Conservation (phyloP, 2,329 filamentous ascomycete genomes). For the Ophiostoma sp. region DNA sequence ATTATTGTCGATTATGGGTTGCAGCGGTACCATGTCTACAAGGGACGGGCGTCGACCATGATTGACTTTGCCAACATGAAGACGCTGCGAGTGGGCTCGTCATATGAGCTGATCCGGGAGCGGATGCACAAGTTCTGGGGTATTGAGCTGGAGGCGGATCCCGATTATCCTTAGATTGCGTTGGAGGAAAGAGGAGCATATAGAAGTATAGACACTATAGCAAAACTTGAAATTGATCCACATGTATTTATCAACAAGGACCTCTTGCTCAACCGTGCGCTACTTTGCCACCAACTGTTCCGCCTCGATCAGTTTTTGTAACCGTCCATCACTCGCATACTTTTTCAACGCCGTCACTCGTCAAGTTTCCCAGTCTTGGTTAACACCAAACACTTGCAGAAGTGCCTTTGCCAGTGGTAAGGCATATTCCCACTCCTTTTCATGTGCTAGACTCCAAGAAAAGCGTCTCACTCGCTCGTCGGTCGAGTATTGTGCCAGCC, state of each 20-base stretch:
- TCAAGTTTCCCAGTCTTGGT: neutral
- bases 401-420: neutral
- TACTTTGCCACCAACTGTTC: neutral
- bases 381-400: neutral
- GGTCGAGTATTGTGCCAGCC: neutral
- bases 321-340: neutral
- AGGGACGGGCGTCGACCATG: constrained; percentile 24
- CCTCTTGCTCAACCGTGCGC: too few species aligned
- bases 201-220: neutral
- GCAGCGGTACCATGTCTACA: constrained; percentile 33
- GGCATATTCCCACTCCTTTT: neutral
- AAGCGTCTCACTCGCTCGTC: neutral
- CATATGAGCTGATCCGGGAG: constrained; percentile 22
- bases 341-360: neutral
- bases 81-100: constrained; percentile 17
- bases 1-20: constrained; percentile 38
- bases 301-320: neutral
- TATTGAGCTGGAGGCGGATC: constrained; percentile 14
- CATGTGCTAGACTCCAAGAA: neutral
- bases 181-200: too few species aligned
- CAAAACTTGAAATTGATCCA: too few species aligned
- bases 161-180: neutral
- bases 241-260: too few species aligned
- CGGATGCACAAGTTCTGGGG: constrained; percentile 22
- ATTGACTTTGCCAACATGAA: constrained; percentile 18